A percentile compares a stretch with the other conserved stretches of the same genome.
phyloP scores from a whole-genome alignment of 495 filamentous ascomycete genomes.

The Tuber magnatum region DNA sequence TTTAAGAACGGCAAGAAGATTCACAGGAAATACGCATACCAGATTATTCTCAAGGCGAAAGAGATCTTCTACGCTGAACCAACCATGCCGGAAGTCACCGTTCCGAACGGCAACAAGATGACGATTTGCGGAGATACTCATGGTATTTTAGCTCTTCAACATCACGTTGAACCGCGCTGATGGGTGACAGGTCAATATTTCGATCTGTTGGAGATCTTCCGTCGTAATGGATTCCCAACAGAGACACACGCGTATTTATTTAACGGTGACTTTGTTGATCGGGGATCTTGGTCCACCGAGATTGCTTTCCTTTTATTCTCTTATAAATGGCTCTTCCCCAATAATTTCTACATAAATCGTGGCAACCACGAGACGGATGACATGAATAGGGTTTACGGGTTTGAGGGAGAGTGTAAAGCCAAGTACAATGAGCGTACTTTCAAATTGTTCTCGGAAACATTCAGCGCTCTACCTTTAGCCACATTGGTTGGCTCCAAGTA shows the following conservation, averaged over 20 bases:
- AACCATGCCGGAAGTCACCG: conserved; percentile 92
- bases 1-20: conserved; percentile 96
- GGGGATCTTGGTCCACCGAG: conserved; percentile 95
- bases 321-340: conserved; percentile 90
- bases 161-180: conserved; percentile 21
- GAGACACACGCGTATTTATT: conserved; percentile 90
- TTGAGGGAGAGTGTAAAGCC: conserved; percentile 94
- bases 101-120: conserved; percentile 65
- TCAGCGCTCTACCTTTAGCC: conserved; percentile 87
- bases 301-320: conserved; percentile 90
- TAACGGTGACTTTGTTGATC: conserved; percentile 98
- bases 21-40: conserved; percentile 92
- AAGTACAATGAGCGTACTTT: conserved; percentile 96
- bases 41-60: conserved; percentile 83
- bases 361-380: conserved; percentile 99
- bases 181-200: conserved; percentile 76
- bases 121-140: conserved; percentile 98
- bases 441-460: conserved; percentile 97
- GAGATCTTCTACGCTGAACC: conserved; percentile 85
- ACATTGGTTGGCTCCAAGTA: conserved; percentile 88
- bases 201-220: conserved; percentile 92
- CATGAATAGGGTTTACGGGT: conserved; percentile 98
- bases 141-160: conserved; percentile 49
- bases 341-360: conserved; percentile 88
- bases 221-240: conserved; percentile 74